phyloP scores from a whole-genome alignment of 1,284 basidiomycete genomes.

The Sutorius eximius region DNA sequence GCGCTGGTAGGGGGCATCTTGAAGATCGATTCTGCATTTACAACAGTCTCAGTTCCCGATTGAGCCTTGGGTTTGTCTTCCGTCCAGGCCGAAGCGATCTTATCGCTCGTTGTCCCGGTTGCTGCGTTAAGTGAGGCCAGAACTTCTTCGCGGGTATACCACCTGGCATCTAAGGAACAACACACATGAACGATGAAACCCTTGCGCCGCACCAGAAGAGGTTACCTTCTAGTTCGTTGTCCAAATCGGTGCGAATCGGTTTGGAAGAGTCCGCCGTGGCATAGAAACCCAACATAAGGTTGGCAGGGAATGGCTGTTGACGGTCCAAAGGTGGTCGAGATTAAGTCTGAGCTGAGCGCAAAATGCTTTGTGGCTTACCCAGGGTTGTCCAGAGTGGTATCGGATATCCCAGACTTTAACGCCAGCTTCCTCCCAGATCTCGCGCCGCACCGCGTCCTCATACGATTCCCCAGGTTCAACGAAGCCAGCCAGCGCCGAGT shows the following conservation, averaged over 20 bases:
- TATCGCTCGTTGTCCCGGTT: conserved; percentile 34
- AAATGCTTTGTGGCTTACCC: conserved; percentile 49
- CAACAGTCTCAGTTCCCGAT: conserved; percentile 12
- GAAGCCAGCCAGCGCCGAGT: conserved; percentile 89
- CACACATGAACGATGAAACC: conserved; percentile 2
- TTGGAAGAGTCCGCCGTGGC: conserved; percentile 73
- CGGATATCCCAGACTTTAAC: conserved; percentile 80
- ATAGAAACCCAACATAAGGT: conserved; percentile 90
- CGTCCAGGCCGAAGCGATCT: conserved; percentile 20
- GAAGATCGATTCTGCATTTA: conserved; percentile 48
- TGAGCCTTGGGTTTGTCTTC: conserved; percentile 20
- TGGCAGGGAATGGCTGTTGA: conserved; percentile 80
- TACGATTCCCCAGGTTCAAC: conserved; percentile 93
- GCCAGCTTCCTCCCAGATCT: conserved; percentile 95
- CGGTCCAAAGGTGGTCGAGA: neutral
- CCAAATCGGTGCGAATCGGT: conserved; percentile 83
- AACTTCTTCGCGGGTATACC: conserved; percentile 80
- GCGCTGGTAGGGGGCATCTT: conserved; percentile 68
- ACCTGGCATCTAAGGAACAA: conserved; percentile 70
- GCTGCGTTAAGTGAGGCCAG: conserved; percentile 62
- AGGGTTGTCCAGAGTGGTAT: conserved; percentile 87
- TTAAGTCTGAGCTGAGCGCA: neutral
- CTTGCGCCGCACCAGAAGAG: neutral
- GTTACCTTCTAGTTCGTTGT: conserved; percentile 91
- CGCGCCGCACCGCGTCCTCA: conserved; percentile 91